These are phyloP conservation scores for Aristolochia fimbriata DNA, from an alignment of 164 flowering plant genomes.

Conservation along the genomic window DNA sequence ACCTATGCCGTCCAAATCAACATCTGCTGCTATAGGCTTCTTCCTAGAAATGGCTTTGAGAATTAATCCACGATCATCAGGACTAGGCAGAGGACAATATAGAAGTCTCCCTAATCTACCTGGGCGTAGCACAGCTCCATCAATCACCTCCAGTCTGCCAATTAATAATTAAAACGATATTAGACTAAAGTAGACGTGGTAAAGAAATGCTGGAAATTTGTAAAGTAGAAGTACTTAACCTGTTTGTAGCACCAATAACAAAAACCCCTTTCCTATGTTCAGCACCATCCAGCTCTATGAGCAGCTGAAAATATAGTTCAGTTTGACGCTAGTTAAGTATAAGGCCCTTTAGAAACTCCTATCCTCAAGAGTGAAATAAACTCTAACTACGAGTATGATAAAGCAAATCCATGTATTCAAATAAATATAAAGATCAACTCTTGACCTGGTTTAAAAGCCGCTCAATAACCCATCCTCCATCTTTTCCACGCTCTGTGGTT, in stretches of 20 bases:
- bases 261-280: constrained; percentile 68
- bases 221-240: constrained; percentile 23
- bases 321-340: background rate
- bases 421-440: background rate
- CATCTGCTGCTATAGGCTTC: constrained; percentile 53
- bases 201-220: background rate
- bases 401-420: too few relatives aligned
- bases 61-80: constrained; percentile 63
- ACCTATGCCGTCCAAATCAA: constrained; percentile 59
- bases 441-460: constrained; percentile 73
- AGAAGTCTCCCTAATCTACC: constrained; percentile 84
- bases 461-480: constrained; percentile 85
- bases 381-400: too few relatives aligned
- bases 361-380: too few relatives aligned
- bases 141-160: constrained; percentile 77
- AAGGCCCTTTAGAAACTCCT: background rate
- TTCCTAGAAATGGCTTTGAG: constrained; percentile 57
- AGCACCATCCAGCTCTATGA: constrained; percentile 83
- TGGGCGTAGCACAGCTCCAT: constrained; percentile 69
- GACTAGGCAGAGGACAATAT: constrained; percentile 71
- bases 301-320: constrained; percentile 40
- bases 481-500: constrained; percentile 70
- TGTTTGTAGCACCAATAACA: constrained; percentile 93
- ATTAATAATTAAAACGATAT: background rate
- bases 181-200: background rate